These are phyloP conservation scores for Cyphellophora attinorum DNA, from an alignment of 2,329 filamentous ascomycete genomes.

Conservation along the genomic window DNA sequence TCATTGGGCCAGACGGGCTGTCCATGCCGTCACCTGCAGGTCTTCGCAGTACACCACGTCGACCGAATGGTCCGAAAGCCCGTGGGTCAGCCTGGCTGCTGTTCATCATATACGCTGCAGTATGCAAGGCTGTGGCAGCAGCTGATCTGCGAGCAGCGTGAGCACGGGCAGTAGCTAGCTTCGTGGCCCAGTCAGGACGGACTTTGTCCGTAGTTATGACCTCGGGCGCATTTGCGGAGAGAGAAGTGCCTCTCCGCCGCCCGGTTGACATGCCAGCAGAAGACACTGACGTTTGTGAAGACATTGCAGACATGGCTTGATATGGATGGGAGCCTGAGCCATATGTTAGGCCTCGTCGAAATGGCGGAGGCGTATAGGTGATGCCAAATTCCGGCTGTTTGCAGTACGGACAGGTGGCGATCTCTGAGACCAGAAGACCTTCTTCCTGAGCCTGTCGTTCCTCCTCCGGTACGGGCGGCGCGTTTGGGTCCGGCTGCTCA, in stretches of 20 bases:
- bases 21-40: constrained; percentile 28
- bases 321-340: constrained; percentile 43
- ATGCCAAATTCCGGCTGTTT: constrained; percentile 91
- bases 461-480: constrained; percentile 23
- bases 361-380: constrained; percentile 84
- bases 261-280: constrained; percentile 39
- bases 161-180: constrained; percentile 72
- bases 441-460: constrained; percentile 36
- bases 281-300: constrained; percentile 71
- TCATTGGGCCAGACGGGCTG: constrained; percentile 26
- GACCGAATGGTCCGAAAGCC: constrained; percentile 48
- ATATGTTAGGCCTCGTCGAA: constrained; percentile 73
- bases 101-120: constrained; percentile 78
- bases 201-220: constrained; percentile 91
- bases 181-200: constrained; percentile 88
- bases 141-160: constrained; percentile 80
- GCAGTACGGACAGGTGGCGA: constrained; percentile 88
- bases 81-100: constrained; percentile 32
- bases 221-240: constrained; percentile 73
- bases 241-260: constrained; percentile 53
- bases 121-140: constrained; percentile 87
- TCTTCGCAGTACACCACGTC: constrained; percentile 41
- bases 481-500: constrained; percentile 36
- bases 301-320: constrained; percentile 61
- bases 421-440: constrained; percentile 72